Evolutionary conservation across 2,329 filamentous ascomycete species (phyloP).

Genomic region (Colletotrichum sp.): DNA sequence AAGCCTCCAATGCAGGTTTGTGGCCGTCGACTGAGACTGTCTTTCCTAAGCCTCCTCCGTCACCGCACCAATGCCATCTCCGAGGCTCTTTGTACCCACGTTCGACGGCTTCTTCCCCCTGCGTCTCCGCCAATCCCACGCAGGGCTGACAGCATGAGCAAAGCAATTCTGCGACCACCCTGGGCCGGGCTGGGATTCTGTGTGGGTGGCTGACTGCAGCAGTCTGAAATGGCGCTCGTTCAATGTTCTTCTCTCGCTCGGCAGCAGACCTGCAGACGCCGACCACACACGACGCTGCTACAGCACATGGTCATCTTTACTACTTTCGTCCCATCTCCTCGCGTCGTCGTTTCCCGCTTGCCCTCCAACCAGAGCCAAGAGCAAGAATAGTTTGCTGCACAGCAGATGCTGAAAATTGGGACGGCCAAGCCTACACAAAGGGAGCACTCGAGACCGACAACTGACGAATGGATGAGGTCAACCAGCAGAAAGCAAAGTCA

Average conservation of each 20-base stretch:
- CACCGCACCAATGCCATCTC: background rate
- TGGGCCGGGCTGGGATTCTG: background rate
- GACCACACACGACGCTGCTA: background rate
- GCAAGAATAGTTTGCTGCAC: background rate
- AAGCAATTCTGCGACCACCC: background rate
- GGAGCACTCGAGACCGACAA: background rate
- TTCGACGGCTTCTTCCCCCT: background rate
- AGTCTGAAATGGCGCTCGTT: background rate
- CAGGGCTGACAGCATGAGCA: slow-evolving; percentile 15
- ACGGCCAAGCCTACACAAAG: background rate
- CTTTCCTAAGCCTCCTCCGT: background rate
- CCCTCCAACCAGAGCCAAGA: background rate
- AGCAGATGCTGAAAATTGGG: background rate
- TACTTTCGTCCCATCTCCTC: background rate
- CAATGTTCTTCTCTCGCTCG: background rate
- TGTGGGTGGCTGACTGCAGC: background rate
- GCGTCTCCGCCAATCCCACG: slow-evolving; percentile 8
- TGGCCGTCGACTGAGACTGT: background rate
- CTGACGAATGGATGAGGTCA: background rate
- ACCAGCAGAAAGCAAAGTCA: background rate
- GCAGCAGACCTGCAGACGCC: background rate
- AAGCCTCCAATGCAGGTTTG: background rate
- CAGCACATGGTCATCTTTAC: background rate
- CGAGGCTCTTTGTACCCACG: background rate
- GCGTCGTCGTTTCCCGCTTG: background rate